Evolutionary conservation across 2,329 filamentous ascomycete species (phyloP), one percentile per base, ranked within the genome.

Genomic region (Polychaeton citri): DNA sequence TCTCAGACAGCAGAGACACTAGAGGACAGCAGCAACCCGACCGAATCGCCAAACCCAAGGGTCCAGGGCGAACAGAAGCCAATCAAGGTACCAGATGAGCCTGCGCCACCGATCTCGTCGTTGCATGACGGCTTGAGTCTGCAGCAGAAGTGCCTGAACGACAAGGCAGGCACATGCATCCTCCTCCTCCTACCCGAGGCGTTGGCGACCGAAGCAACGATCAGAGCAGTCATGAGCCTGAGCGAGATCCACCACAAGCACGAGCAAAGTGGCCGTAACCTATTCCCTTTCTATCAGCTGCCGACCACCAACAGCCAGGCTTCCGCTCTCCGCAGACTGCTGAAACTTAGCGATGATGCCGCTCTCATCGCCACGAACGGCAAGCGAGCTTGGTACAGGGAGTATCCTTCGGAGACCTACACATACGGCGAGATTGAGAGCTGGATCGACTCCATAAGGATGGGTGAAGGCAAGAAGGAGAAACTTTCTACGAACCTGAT

Each of bases 371-470:
- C 86, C 12, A 58, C 93, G 40, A 95, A 95, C 58, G 81, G 74
- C 20, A 85, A 87, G 51, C 76, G 86, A 36, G 71, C 73, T 30
- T 98, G 90, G 90, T 92, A 79, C 74, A 79, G 81, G 50, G 73
- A 71, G 39, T 90, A 83, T 56, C 30, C 30, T 10, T 16, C 61
- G 6, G 56, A 61, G 12, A 76, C 76, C 31, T 73, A 71, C 37
- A 53, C 68, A 17, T 39, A 44, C 5, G 65, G 71, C 36, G 72
- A 69, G 18, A 64, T 98, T 19, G 84, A 94, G 62, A 64, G 66
- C 42, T 98, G 88, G 85, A 74, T 98, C 40, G 90, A 98, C 52
- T 71, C 74, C n/a, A 85, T 96, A 43, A 78, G 85, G 24, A 71
- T 98, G 68, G 84, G 87, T 35, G 88, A 96, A 54, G 2, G 63